These are phyloP conservation scores for Furcasterigmium sp. DNA, from an alignment of 2,329 filamentous ascomycete species.

Conservation along the genomic window DNA sequence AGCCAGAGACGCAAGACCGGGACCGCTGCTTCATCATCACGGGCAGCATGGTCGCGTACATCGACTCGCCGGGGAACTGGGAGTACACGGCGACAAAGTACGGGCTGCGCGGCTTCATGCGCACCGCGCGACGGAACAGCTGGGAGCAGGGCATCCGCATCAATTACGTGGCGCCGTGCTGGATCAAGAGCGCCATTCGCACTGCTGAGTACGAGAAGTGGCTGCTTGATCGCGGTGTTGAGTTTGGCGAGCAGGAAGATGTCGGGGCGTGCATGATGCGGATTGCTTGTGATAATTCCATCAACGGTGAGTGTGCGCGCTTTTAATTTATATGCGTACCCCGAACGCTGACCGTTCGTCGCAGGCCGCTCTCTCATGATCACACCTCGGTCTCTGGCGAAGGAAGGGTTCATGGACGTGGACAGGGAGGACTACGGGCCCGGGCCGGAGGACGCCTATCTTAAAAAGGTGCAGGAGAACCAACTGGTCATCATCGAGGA, in stretches of 20 bases:
- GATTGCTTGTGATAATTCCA: slow-evolving; percentile 22
- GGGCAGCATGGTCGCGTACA: slow-evolving; percentile 39
- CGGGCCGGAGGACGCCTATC: slow-evolving; percentile 25
- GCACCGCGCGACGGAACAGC: slow-evolving; percentile 27
- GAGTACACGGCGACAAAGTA: slow-evolving; percentile 39
- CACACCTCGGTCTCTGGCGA: slow-evolving; percentile 26
- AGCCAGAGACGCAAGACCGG: slow-evolving; percentile 26
- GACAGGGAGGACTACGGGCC: slow-evolving; percentile 28
- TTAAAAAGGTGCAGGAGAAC: slow-evolving; percentile 29
- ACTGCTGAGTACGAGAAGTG: slow-evolving; percentile 34
- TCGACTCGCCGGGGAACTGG: slow-evolving; percentile 36
- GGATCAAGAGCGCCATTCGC: slow-evolving; percentile 26
- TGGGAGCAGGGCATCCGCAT: slow-evolving; percentile 38
- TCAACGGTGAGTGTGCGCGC: slow-evolving; percentile 23
- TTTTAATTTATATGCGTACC: slow-evolving; percentile 11
- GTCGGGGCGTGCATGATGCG: slow-evolving; percentile 25
- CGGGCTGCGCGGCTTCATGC: slow-evolving; percentile 37
- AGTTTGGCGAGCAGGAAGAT: slow-evolving; percentile 30
- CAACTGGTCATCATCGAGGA: slow-evolving; percentile 37
- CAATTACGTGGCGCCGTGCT: slow-evolving; percentile 40
- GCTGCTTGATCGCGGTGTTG: slow-evolving; percentile 29
- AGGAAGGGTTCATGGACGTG: slow-evolving; percentile 33
- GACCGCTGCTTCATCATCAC: slow-evolving; percentile 45
- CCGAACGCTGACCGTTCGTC: not conserved
- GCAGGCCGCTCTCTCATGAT: slow-evolving; percentile 33